Evolutionary conservation across 2,329 filamentous ascomycete species (phyloP).

Genomic region (Rachicladosporium sp.): DNA sequence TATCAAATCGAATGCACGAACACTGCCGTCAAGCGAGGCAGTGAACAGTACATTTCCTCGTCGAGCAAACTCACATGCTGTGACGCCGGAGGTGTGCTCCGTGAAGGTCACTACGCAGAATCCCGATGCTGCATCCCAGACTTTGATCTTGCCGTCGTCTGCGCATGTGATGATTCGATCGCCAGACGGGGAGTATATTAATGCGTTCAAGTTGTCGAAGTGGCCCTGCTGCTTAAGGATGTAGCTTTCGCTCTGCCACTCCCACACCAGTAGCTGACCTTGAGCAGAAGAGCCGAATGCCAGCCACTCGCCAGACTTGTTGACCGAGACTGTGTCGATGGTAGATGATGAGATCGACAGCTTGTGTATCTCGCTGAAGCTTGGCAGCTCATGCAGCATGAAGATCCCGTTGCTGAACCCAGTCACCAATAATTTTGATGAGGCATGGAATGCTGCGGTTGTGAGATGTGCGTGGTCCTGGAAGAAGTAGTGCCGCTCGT

Average conservation of each 20-base stretch:
- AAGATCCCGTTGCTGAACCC: slow-evolving; percentile 94
- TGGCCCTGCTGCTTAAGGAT: slow-evolving; percentile 97
- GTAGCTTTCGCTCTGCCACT: slow-evolving; percentile 99
- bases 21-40: slow-evolving; percentile 82
- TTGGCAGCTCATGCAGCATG: slow-evolving; percentile 86
- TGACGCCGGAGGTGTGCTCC: slow-evolving; percentile 89
- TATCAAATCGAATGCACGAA: slow-evolving; percentile 91
- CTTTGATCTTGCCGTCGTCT: slow-evolving; percentile 96
- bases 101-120: slow-evolving; percentile 98
- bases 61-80: slow-evolving; percentile 87
- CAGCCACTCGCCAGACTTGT: slow-evolving; percentile 89
- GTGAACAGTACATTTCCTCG: slow-evolving; percentile 94
- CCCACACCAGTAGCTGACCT: slow-evolving; percentile 92
- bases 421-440: slow-evolving; percentile 87
- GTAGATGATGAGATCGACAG: slow-evolving; percentile 91
- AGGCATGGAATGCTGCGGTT: slow-evolving; percentile 79
- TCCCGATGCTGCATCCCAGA: slow-evolving; percentile 92
- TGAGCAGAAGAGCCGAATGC: slow-evolving; percentile 93
- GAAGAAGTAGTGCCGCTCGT: slow-evolving; percentile 86
- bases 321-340: slow-evolving; percentile 89
- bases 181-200: slow-evolving; percentile 88
- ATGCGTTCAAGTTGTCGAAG: slow-evolving; percentile 86
- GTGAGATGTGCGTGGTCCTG: slow-evolving; percentile 77
- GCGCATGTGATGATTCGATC: slow-evolving; percentile 86
- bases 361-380: slow-evolving; percentile 91